Evolutionary conservation across 1,284 basidiomycete genomes (phyloP).

Genomic region (Athelia psychrophila): DNA sequence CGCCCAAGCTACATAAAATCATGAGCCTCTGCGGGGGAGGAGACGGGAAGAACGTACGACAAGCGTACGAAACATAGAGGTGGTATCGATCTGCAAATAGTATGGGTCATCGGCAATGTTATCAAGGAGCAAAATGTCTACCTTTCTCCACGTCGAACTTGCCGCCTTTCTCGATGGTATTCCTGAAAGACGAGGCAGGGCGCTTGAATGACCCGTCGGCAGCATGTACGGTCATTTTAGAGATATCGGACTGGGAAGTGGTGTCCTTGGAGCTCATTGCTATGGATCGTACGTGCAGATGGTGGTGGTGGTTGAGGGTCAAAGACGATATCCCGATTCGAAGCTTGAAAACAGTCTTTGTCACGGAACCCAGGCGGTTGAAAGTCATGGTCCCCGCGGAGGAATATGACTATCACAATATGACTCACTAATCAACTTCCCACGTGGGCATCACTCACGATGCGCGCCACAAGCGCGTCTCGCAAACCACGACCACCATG

Average conservation of each 20-base stretch:
- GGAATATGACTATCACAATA: too few relatives aligned
- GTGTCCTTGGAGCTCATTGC: neutral
- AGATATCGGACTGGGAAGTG: neutral
- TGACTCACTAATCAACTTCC: too few relatives aligned
- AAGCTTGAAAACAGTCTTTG: too few relatives aligned
- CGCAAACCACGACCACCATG: neutral
- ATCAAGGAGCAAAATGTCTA: too few relatives aligned
- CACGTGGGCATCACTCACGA: too few relatives aligned
- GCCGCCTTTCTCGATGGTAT: constrained; percentile 68
- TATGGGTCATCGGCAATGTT: neutral
- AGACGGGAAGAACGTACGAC: constrained; percentile 51
- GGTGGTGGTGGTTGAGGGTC: too few relatives aligned
- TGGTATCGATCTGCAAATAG: constrained; percentile 74
- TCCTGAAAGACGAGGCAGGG: constrained; percentile 70
- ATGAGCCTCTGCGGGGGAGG: neutral
- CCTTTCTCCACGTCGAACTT: constrained; percentile 83
- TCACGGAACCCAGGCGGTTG: too few relatives aligned
- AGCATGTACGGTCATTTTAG: constrained; percentile 16
- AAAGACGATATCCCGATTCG: too few relatives aligned
- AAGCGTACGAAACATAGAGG: constrained; percentile 81
- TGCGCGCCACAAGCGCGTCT: neutral
- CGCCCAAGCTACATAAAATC: constrained; percentile 75
- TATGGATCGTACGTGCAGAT: neutral
- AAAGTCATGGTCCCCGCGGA: too few relatives aligned
- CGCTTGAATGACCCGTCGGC: constrained; percentile 85